These are phyloP conservation scores for Solanum pinnatisectum DNA, from an alignment of 257 asterid genomes.

Conservation along the genomic window DNA sequence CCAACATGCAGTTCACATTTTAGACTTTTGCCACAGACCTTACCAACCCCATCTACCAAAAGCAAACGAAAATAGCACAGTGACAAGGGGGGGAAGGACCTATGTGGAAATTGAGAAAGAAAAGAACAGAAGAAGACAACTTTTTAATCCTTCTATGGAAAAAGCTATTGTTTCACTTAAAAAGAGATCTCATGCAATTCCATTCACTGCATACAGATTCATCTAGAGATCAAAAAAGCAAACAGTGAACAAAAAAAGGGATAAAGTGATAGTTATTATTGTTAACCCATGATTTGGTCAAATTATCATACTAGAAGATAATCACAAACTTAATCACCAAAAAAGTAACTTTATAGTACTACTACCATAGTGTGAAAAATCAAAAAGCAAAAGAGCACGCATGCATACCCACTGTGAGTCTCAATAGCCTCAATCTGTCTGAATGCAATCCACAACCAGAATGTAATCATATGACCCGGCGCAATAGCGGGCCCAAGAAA, in stretches of 20 bases:
- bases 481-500: conserved; percentile 84
- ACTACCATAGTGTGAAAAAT: not conserved
- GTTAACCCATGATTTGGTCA: conserved; percentile 56
- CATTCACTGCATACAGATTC: conserved; percentile 38
- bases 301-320: conserved; percentile 32
- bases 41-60: not conserved
- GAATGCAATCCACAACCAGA: conserved; percentile 92
- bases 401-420: conserved; percentile 97
- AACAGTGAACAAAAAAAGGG: conserved; percentile 27
- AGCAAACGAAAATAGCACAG: not conserved
- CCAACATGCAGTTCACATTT: not conserved
- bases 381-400: conserved; percentile 33
- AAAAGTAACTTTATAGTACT: not conserved
- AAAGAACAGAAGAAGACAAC: conserved; percentile 1
- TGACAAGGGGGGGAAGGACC: not conserved
- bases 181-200: conserved; percentile 33
- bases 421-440: conserved; percentile 99
- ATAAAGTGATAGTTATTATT: conserved; percentile 14
- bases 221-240: conserved; percentile 32
- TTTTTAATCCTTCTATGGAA: conserved; percentile 18
- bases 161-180: conserved; percentile 26
- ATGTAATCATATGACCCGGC: conserved; percentile 92
- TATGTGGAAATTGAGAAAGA: not conserved
- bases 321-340: conserved; percentile 25
- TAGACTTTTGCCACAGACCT: not conserved